Percentiles rank a stretch among this genome's conserved stretches.
These are phyloP conservation scores for Fomitopsis palustris DNA, from an alignment of 1,284 basidiomycete genomes.

Conservation along the genomic window DNA sequence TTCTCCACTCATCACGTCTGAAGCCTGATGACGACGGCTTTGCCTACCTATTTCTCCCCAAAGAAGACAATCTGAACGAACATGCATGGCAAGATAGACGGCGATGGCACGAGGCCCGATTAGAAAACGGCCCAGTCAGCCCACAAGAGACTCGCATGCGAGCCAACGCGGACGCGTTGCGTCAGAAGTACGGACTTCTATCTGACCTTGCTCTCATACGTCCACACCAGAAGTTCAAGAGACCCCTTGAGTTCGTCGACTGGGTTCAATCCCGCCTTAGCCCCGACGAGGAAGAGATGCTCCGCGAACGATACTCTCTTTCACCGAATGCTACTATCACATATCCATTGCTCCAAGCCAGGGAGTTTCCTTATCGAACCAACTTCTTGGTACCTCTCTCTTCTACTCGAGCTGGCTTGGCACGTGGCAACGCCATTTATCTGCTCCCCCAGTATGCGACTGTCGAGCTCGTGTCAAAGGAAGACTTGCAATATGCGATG, in stretches of 20 bases:
- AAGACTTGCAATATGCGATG: slow-evolving; percentile 50
- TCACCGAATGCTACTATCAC: slow-evolving; percentile 38
- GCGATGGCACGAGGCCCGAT: slow-evolving; percentile 31
- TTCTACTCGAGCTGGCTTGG: slow-evolving; percentile 14
- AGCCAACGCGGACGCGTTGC: slow-evolving; percentile 42
- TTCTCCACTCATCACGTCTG: slow-evolving; percentile 47
- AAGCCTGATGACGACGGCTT: slow-evolving; percentile 50
- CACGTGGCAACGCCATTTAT: slow-evolving; percentile 27
- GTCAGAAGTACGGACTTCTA: slow-evolving; percentile 40
- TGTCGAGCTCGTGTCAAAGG: slow-evolving; percentile 46
- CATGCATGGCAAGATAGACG: slow-evolving; percentile 48
- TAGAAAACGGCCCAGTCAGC: slow-evolving; percentile 1
- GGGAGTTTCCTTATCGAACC: slow-evolving; percentile 43
- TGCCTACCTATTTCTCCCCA: slow-evolving; percentile 55
- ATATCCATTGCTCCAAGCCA: slow-evolving; percentile 59
- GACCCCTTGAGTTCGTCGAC: slow-evolving; percentile 46
- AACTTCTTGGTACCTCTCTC: slow-evolving; percentile 57
- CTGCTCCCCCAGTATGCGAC: slow-evolving; percentile 42
- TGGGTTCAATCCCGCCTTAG: slow-evolving; percentile 49
- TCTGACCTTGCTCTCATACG: slow-evolving; percentile 50
- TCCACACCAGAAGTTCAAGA: slow-evolving; percentile 40
- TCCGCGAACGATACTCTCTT: slow-evolving; percentile 33
- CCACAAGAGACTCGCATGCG: slow-evolving; percentile 12
- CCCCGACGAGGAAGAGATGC: slow-evolving; percentile 45
- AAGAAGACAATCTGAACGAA: slow-evolving; percentile 26